Percentiles rank a stretch among this genome's conserved stretches.
phyloP scores from a whole-genome alignment of 2,329 filamentous ascomycete genomes.

The Coniochaeta sp. region DNA sequence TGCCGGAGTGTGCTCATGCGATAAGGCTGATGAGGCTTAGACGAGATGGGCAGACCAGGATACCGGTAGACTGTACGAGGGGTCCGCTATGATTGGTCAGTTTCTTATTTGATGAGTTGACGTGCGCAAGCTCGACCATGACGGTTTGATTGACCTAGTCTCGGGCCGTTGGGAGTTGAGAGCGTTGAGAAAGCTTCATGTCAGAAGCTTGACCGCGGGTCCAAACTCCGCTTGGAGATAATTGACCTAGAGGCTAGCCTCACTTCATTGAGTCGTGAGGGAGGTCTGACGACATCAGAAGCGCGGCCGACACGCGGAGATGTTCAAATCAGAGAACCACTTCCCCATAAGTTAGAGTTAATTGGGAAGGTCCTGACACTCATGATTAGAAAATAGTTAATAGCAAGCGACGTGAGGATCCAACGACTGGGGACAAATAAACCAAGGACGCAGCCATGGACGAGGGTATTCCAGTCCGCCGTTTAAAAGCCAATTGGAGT shows the following conservation, averaged over 20 bases:
- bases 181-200: not conserved
- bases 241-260: not conserved
- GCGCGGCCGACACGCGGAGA: not conserved
- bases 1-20: not conserved
- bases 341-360: not conserved
- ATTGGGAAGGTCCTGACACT: not conserved
- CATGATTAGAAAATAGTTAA: not conserved
- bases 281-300: no score
- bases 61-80: not conserved
- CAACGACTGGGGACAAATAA: not conserved
- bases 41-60: not conserved
- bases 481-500: not conserved
- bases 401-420: not conserved
- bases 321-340: not conserved
- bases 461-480: no score
- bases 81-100: not conserved
- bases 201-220: not conserved
- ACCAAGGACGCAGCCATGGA: not conserved
- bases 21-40: constrained; percentile 1
- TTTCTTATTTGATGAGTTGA: not conserved
- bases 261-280: no score
- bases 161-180: not conserved
- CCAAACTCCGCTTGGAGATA: not conserved
- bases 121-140: not conserved
- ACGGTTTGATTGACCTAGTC: not conserved